Evolutionary conservation across 805 yeast genomes (phyloP).

Genomic region (Barnettozyma salicaria): DNA sequence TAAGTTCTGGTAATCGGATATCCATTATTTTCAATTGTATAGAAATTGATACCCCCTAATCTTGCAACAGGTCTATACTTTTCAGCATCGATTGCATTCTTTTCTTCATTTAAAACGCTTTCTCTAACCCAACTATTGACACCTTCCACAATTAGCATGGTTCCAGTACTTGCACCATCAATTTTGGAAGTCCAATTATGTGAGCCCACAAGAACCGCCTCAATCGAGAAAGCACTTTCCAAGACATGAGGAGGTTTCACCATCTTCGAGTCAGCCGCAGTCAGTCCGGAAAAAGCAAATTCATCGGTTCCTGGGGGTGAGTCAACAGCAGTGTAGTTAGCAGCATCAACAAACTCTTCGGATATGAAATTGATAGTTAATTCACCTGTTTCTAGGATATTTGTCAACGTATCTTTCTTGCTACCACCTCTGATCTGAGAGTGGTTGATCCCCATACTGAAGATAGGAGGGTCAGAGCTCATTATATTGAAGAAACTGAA

Average conservation of each 20-base stretch:
- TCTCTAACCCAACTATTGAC: conserved; percentile 50
- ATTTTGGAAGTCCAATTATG: conserved; percentile 39
- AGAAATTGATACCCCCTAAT: conserved; percentile 44
- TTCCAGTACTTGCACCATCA: conserved; percentile 30
- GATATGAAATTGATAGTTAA: conserved; percentile 41
- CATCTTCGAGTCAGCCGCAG: conserved; percentile 35
- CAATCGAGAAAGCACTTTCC: conserved; percentile 52
- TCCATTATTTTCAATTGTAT: conserved; percentile 34
- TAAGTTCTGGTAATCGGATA: conserved; percentile 37
- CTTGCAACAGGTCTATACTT: conserved; percentile 48
- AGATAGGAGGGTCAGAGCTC: conserved; percentile 49
- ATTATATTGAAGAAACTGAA: conserved; percentile 46
- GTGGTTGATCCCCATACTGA: conserved; percentile 40
- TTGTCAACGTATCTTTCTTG: conserved; percentile 42
- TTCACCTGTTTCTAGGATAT: conserved; percentile 45
- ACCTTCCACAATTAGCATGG: conserved; percentile 44
- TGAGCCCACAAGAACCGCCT: conserved; percentile 39
- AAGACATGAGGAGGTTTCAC: conserved; percentile 53
- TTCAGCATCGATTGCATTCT: conserved; percentile 34
- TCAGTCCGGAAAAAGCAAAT: conserved; percentile 48
- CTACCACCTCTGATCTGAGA: conserved; percentile 25
- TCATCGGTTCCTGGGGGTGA: conserved; percentile 46
- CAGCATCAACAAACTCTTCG: conserved; percentile 62
- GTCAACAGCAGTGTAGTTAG: conserved; percentile 40
- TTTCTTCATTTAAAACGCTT: conserved; percentile 39